Conservation (phyloP, 1,284 basidiomycete genomes). For the Austroboletus niveus region DNA sequence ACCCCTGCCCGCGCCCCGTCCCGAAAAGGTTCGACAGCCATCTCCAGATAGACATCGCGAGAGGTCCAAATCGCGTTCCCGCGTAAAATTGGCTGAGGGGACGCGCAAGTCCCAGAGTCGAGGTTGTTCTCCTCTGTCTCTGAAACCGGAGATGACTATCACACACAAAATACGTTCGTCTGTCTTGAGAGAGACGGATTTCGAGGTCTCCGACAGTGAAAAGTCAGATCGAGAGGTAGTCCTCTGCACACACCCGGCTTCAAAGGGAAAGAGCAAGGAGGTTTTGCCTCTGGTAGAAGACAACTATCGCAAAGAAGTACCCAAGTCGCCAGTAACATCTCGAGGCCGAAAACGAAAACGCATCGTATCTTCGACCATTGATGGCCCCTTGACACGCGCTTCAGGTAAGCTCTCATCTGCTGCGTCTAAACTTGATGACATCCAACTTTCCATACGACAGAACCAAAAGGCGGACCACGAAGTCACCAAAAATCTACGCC, state of each 20-base stretch:
- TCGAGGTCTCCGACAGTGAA: neutral
- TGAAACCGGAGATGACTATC: slow-evolving; percentile 11
- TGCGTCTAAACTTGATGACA: neutral
- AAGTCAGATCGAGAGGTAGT: slow-evolving; percentile 1
- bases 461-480: slow-evolving; percentile 7
- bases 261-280: slow-evolving; percentile 24
- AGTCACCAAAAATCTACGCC: slow-evolving; percentile 1
- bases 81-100: neutral
- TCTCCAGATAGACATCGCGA: slow-evolving; percentile 17
- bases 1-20: slow-evolving; percentile 1
- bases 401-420: slow-evolving; percentile 21
- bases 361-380: slow-evolving; percentile 7
- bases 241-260: neutral
- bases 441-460: slow-evolving; percentile 7
- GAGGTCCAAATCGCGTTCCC: slow-evolving; percentile 10
- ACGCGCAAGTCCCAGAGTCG: slow-evolving; percentile 5
- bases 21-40: slow-evolving; percentile 6
- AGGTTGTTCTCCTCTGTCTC: slow-evolving; percentile 1
- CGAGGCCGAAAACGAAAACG: slow-evolving; percentile 25
- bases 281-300: neutral
- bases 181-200: neutral
- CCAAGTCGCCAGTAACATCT: slow-evolving; percentile 7
- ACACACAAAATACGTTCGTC: slow-evolving; percentile 3
- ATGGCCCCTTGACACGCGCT: slow-evolving; percentile 3
- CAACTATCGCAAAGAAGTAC: slow-evolving; percentile 6